Conservation (phyloP, 805 yeast species). For the Ogataea populi-albae region DNA sequence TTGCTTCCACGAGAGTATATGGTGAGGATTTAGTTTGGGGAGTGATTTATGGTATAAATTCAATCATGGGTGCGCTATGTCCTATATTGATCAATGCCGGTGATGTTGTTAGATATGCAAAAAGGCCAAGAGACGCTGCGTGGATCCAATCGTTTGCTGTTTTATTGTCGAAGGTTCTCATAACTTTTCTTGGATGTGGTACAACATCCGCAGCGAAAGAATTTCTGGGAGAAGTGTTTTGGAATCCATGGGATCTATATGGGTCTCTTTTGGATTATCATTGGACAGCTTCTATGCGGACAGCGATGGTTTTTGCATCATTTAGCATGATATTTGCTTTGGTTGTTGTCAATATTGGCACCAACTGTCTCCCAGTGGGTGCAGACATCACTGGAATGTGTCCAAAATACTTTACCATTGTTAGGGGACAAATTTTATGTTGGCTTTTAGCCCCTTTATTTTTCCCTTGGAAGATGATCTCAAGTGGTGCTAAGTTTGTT, state of each 20-base stretch:
- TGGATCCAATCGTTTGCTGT: conserved; percentile 13
- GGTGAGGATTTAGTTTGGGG: conserved; percentile 7
- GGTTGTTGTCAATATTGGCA: conserved; percentile 27
- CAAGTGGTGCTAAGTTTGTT: conserved; percentile 11
- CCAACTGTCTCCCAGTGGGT: conserved; percentile 20
- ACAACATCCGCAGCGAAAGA: conserved; percentile 10
- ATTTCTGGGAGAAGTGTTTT: conserved; percentile 17
- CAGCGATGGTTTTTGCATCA: conserved; percentile 20
- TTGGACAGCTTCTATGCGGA: conserved; percentile 24
- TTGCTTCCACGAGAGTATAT: conserved; percentile 1
- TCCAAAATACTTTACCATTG: conserved; percentile 26
- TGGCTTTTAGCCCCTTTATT: conserved; percentile 12
- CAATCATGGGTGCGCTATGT: conserved; percentile 15
- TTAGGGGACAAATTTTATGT: conserved; percentile 16
- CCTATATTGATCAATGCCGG: conserved; percentile 16
- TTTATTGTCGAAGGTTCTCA: conserved; percentile 9
- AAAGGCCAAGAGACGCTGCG: conserved; percentile 8
- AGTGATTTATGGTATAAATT: conserved; percentile 11
- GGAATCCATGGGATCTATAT: conserved; percentile 28
- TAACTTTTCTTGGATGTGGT: conserved; percentile 13
- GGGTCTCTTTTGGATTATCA: conserved; percentile 23
- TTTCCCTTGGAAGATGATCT: conserved; percentile 16
- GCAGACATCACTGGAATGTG: conserved; percentile 24
- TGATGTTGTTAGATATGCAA: conserved; percentile 16
- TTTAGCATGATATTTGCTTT: conserved; percentile 13